Evolutionary conservation across 352 stramenopile genomes (phyloP), one percentile per base, ranked within the genome.

Genomic region (Phytophthora vignae): DNA sequence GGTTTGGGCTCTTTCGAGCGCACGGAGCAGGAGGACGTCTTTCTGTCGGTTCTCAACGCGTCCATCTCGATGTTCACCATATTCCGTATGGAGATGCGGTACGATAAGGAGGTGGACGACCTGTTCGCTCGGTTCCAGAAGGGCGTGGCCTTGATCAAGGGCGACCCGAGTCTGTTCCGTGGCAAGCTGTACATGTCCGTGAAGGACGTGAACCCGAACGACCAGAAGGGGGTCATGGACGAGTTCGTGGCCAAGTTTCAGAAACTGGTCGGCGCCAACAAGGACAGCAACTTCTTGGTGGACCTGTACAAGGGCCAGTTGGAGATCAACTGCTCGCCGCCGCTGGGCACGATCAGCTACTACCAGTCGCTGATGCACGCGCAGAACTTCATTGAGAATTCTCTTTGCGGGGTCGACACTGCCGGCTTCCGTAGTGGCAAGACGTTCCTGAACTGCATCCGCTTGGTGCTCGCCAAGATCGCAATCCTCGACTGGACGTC

Each of bases 151-250:
- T 63, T 94, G 55, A 83, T 93, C 38, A 92, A 93, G 65, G 71
- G 60, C n/a, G 86, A 91, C 31, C 46, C 78, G 4, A 71, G 64
- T 21, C 60, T 94, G 0, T 94, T 94, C 55, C 80, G 77, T 9
- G 85, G 85, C 0, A 87, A 83, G n/a, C 60, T 94, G 11, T 90
- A 84, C 69, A 90, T 92, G 83, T 84, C 81, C 5, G 83, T 92
- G n/a, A 93, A 93, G 56, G 85, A 94, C 21, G 83, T 92, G n/a
- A 93, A 94, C 46, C 79, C 84, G 3, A 90, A 93, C 62, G 87
- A 93, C 31, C 76, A 90, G 55, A 58, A 68, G 1, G 76, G 79
- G 1, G 77, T 92, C 0, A 19, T 93, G 2, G 54, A 76, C 14
- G 87, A 93, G 38, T 91, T 94, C 55, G 10, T 82, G 1, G 42